Conservation (phyloP, 1,139 yeast species). For the Fermentozyma sake region DNA sequence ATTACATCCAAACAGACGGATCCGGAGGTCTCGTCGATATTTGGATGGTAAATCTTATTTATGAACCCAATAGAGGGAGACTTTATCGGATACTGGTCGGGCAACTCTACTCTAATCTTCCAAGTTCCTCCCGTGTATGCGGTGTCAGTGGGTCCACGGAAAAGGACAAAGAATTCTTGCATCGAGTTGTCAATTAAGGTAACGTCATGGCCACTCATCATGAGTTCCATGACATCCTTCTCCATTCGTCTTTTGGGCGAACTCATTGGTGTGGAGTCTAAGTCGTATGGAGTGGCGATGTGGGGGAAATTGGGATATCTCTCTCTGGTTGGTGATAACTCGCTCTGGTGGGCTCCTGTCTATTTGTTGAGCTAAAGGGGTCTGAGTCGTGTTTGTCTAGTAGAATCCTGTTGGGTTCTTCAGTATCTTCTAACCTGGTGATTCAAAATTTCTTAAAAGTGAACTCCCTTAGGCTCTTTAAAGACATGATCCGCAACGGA, state of each 20-base stretch:
- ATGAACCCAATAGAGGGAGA: conserved; percentile 94
- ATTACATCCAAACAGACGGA: conserved; percentile 95
- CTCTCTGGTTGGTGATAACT: no score
- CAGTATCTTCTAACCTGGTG: no score
- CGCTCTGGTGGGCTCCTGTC: no score
- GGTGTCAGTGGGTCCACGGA: conserved; percentile 83
- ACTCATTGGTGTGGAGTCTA: conserved; percentile 36
- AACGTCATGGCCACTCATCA: conserved; percentile 94
- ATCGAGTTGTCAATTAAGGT: conserved; percentile 79
- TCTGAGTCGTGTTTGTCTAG: no score
- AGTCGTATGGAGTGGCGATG: conserved; percentile 1
- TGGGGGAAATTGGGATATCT: conserved; percentile 1
- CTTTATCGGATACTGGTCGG: conserved; percentile 93
- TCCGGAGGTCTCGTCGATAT: conserved; percentile 85
- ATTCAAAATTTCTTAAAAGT: no score
- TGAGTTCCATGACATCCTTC: conserved; percentile 94
- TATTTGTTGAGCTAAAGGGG: no score
- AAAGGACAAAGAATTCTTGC: conserved; percentile 85
- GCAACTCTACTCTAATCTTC: conserved; percentile 90
- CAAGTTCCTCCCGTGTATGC: conserved; percentile 90
- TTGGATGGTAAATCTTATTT: conserved; percentile 91
- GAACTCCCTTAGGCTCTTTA: no score
- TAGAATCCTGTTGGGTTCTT: no score
- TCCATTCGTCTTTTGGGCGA: conserved; percentile 87
- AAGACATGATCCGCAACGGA: no score